Conservation (phyloP, 345 rosid species). For the Durio zibethinus region DNA sequence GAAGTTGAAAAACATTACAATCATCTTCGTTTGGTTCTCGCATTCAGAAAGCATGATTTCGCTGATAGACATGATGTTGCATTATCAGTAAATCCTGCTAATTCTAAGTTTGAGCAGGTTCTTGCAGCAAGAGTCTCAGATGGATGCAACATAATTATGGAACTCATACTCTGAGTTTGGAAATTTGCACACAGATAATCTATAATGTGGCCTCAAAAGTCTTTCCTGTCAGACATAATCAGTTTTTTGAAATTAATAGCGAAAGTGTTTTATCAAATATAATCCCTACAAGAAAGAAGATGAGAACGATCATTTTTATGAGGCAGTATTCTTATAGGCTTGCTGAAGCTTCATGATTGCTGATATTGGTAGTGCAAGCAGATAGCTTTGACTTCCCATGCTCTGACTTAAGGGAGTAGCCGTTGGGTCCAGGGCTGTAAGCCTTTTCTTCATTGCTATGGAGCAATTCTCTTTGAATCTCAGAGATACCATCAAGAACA, state of each 20-base stretch:
- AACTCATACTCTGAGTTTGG: conserved; percentile 15
- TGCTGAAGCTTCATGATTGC: conserved; percentile 17
- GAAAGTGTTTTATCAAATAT: conserved; percentile 2
- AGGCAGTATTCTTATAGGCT: conserved; percentile 10
- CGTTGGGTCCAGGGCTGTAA: conserved; percentile 19
- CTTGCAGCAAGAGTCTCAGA: background rate
- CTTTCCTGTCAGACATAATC: conserved; percentile 20
- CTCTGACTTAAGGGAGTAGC: conserved; percentile 18
- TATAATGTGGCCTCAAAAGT: conserved; percentile 21
- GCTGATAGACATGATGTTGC: conserved; percentile 19
- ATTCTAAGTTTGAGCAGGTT: conserved; percentile 7
- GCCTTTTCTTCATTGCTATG: conserved; percentile 15
- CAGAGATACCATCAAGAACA: conserved; percentile 13
- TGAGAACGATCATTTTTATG: background rate
- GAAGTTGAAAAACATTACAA: conserved; percentile 15
- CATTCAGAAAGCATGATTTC: conserved; percentile 21
- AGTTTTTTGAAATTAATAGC: background rate
- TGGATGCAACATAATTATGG: background rate
- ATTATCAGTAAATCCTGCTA: background rate
- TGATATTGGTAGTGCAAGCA: conserved; percentile 7
- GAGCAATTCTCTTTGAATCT: conserved; percentile 13
- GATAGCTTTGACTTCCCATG: conserved; percentile 20
- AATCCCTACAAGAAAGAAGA: background rate
- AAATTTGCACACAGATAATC: background rate
- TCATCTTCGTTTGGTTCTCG: conserved; percentile 15